These are phyloP conservation scores for Paramyrothecium sp. DNA, from an alignment of 2,329 filamentous ascomycete genomes.

Conservation along the genomic window DNA sequence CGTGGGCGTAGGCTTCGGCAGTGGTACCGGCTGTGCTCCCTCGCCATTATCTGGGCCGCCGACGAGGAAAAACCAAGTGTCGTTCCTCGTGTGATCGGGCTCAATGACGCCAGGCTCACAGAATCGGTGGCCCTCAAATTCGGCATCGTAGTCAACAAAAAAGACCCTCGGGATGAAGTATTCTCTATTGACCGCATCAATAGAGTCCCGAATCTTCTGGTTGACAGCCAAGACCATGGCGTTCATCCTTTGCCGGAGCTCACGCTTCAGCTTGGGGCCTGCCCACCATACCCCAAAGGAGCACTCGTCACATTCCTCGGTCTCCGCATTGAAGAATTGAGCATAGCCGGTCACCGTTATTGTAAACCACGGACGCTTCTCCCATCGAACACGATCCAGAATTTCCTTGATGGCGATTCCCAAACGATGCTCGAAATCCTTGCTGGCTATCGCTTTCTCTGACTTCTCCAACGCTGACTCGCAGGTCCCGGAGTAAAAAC, in stretches of 20 bases:
- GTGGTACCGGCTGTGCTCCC: slow-evolving; percentile 5
- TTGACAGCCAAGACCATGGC: slow-evolving; percentile 41
- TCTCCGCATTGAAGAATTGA: slow-evolving; percentile 45
- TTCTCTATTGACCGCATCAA: slow-evolving; percentile 33
- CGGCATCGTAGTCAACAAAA: slow-evolving; percentile 43
- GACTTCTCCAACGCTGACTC: slow-evolving; percentile 34
- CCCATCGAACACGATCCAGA: slow-evolving; percentile 41
- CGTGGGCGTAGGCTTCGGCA: neutral
- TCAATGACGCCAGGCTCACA: slow-evolving; percentile 37
- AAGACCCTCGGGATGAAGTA: slow-evolving; percentile 35
- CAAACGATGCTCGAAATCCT: slow-evolving; percentile 37
- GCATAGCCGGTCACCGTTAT: slow-evolving; percentile 47
- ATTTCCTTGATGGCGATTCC: slow-evolving; percentile 39
- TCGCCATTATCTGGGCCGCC: slow-evolving; percentile 38
- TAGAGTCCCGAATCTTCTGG: slow-evolving; percentile 31
- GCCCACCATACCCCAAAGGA: slow-evolving; percentile 46
- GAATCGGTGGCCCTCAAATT: slow-evolving; percentile 45
- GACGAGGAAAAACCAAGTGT: slow-evolving; percentile 49
- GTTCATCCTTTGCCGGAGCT: slow-evolving; percentile 40
- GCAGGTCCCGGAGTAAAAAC: slow-evolving; percentile 46
- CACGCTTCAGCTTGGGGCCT: slow-evolving; percentile 37
- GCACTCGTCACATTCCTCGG: slow-evolving; percentile 39
- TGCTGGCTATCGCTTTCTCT: slow-evolving; percentile 28
- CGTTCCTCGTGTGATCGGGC: slow-evolving; percentile 39
- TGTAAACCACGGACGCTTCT: slow-evolving; percentile 39